Conservation (phyloP, 2,329 filamentous ascomycete species). For the Phialemoniopsis sp. region DNA sequence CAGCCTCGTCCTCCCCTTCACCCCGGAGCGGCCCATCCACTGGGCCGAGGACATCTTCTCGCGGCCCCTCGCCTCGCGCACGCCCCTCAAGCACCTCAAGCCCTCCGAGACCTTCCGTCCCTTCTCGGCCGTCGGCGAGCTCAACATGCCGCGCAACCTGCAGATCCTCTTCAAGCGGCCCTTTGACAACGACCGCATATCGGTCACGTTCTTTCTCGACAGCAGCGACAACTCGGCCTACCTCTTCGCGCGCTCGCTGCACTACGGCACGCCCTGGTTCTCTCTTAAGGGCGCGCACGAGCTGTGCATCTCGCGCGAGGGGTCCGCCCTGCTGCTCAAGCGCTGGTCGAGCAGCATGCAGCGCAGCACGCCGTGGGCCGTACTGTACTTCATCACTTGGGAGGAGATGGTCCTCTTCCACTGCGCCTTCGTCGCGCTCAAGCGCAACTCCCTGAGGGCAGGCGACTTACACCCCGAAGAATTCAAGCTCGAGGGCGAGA, state of each 20-base stretch:
- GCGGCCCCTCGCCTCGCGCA: slow-evolving; percentile 45
- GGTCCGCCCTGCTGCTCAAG: slow-evolving; percentile 43
- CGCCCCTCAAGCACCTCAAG: slow-evolving; percentile 37
- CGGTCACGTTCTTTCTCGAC: slow-evolving; percentile 47
- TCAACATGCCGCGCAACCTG: slow-evolving; percentile 40
- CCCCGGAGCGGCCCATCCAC: slow-evolving; percentile 26
- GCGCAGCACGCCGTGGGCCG: slow-evolving; percentile 47
- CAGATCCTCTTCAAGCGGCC: slow-evolving; percentile 50
- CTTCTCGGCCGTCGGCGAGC: slow-evolving; percentile 28
- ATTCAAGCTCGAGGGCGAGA: slow-evolving; percentile 42
- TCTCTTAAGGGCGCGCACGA: slow-evolving; percentile 50
- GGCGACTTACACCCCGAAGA: slow-evolving; percentile 37
- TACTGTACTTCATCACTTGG: slow-evolving; percentile 54
- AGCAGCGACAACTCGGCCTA: slow-evolving; percentile 37
- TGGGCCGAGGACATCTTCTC: slow-evolving; percentile 61
- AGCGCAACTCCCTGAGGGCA: slow-evolving; percentile 43
- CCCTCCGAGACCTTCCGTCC: slow-evolving; percentile 15
- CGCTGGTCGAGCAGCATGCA: slow-evolving; percentile 43
- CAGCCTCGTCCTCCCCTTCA: slow-evolving; percentile 10
- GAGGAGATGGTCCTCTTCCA: slow-evolving; percentile 60
- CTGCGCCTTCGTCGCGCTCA: slow-evolving; percentile 53
- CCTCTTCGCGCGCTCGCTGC: slow-evolving; percentile 39
- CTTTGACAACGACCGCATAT: slow-evolving; percentile 52
- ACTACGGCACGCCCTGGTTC: slow-evolving; percentile 36
- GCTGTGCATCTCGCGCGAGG: slow-evolving; percentile 45